phyloP scores from a whole-genome alignment of 352 stramenopile species.

The Phytophthora crassamura region DNA sequence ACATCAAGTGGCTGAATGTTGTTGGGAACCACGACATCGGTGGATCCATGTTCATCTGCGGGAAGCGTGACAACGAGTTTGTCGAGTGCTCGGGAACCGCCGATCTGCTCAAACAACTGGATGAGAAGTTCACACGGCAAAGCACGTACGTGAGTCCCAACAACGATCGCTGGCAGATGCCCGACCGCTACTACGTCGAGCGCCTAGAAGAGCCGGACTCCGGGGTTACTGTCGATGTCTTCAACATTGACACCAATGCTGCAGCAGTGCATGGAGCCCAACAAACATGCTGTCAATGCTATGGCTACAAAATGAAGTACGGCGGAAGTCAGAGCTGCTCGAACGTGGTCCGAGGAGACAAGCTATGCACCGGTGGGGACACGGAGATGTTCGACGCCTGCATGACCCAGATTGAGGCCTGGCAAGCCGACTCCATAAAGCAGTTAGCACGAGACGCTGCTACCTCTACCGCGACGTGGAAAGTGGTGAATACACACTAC shows the following conservation, averaged over 20 bases:
- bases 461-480: slow-evolving; percentile 67
- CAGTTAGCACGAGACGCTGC: slow-evolving; percentile 59
- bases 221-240: slow-evolving; percentile 67
- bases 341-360: slow-evolving; percentile 53
- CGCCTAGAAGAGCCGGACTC: slow-evolving; percentile 35
- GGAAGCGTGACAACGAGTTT: slow-evolving; percentile 70
- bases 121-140: slow-evolving; percentile 72
- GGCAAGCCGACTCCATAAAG: slow-evolving; percentile 67
- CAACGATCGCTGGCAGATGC: slow-evolving; percentile 75
- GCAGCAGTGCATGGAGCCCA: slow-evolving; percentile 63
- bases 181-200: slow-evolving; percentile 70
- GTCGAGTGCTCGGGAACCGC: slow-evolving; percentile 60
- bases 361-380: slow-evolving; percentile 58
- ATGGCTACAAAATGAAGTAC: slow-evolving; percentile 73
- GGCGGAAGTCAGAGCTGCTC: slow-evolving; percentile 45
- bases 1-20: slow-evolving; percentile 78
- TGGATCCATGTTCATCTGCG: slow-evolving; percentile 80
- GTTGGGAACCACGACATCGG: slow-evolving; percentile 78
- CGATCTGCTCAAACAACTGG: slow-evolving; percentile 69
- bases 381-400: slow-evolving; percentile 68
- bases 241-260: slow-evolving; percentile 74
- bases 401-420: slow-evolving; percentile 58
- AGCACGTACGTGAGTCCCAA: slow-evolving; percentile 67
- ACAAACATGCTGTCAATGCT: slow-evolving; percentile 84
- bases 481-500: slow-evolving; percentile 82